These are phyloP conservation scores for Fraxinus xanthoxyloides DNA, from an alignment of 305 asterid species.

Conservation along the genomic window DNA sequence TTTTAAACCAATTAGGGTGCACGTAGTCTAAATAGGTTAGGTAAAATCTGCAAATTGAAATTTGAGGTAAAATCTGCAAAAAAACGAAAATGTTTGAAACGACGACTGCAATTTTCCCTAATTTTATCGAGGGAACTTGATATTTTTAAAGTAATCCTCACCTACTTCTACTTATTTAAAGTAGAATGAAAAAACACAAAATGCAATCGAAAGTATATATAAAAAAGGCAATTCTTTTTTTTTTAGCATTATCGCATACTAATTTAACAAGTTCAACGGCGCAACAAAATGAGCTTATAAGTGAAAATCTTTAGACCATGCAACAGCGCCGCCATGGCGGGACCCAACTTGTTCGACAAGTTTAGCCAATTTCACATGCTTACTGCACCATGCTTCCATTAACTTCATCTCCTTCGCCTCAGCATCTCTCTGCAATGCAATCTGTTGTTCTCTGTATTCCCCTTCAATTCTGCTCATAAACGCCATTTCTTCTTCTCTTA, in stretches of 20 bases:
- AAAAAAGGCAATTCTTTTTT: neutral
- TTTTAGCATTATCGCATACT: neutral
- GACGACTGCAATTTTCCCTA: too few species aligned
- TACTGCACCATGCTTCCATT: slow-evolving; percentile 63
- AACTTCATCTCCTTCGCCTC: slow-evolving; percentile 65
- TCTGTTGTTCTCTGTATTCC: slow-evolving; percentile 61
- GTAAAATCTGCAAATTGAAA: too few species aligned
- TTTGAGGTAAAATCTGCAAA: too few species aligned
- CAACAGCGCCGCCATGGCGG: slow-evolving; percentile 33
- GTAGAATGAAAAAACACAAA: neutral
- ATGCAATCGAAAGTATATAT: neutral
- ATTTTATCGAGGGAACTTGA: too few species aligned
- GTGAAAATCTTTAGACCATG: neutral
- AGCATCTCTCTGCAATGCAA: slow-evolving; percentile 54
- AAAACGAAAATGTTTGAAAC: too few species aligned
- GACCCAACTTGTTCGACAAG: slow-evolving; percentile 45
- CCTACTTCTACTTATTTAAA: too few species aligned
- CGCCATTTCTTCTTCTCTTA: slow-evolving; percentile 60
- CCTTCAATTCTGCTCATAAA: slow-evolving; percentile 54
- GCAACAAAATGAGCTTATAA: neutral
- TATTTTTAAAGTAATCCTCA: too few species aligned
- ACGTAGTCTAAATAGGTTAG: too few species aligned
- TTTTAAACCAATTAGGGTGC: too few species aligned
- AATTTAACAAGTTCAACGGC: neutral
- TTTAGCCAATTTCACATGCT: slow-evolving; percentile 51